Conservation (phyloP, 2,329 filamentous ascomycete species). For the Xylogone sp. region DNA sequence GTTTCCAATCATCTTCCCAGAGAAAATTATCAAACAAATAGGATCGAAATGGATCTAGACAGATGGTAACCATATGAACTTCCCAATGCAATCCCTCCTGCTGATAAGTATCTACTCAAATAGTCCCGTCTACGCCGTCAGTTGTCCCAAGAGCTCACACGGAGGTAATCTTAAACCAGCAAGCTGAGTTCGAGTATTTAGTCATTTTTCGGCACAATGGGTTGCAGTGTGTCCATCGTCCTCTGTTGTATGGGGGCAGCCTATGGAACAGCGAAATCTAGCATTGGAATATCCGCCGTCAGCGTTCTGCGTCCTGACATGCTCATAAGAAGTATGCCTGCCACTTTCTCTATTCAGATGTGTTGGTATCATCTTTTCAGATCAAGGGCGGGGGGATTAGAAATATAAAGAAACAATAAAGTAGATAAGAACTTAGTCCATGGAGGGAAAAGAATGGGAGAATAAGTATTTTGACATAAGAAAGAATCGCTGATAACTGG, state of each 20-base stretch:
- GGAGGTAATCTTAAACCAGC: not conserved
- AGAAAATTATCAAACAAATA: too few species aligned
- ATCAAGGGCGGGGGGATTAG: too few species aligned
- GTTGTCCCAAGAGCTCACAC: not conserved
- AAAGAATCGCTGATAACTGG: not conserved
- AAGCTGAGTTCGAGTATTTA: constrained; percentile 21
- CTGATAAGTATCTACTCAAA: not conserved
- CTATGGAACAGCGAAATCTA: constrained; percentile 97
- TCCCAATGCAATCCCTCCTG: not conserved
- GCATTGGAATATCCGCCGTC: constrained; percentile 95
- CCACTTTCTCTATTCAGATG: not conserved
- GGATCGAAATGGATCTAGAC: constrained; percentile 1
- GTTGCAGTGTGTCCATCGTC: constrained; percentile 86
- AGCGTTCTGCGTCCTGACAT: constrained; percentile 94
- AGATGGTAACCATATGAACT: not conserved
- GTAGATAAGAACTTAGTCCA: too few species aligned
- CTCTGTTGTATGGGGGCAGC: constrained; percentile 83
- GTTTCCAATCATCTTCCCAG: too few species aligned
- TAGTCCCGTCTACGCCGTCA: constrained; percentile 18
- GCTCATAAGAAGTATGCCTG: constrained; percentile 89
- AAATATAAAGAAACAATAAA: too few species aligned
- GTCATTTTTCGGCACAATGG: constrained; percentile 94
- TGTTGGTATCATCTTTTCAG: too few species aligned
- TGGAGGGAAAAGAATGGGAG: too few species aligned
- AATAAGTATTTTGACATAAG: not conserved